Conservation (phyloP, 495 filamentous ascomycete genomes). For the Hypoxylon subgilvum region DNA sequence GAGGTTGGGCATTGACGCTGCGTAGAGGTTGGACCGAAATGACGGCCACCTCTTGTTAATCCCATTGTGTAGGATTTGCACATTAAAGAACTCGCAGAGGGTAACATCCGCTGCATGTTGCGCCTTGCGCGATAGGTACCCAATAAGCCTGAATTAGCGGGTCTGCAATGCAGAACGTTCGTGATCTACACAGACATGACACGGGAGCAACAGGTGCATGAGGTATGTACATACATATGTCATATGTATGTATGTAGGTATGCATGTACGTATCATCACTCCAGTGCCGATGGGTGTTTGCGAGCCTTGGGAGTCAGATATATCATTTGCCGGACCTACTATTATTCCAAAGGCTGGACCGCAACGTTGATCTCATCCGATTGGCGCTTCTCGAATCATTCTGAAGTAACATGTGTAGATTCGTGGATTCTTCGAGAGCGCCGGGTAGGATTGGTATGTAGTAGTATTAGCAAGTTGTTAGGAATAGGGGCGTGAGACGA, state of each 20-base stretch:
- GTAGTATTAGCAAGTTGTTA: too few relatives aligned
- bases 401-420: constrained; percentile 3
- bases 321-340: constrained; percentile 29
- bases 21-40: constrained; percentile 28
- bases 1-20: constrained; percentile 21
- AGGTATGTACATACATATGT: too few relatives aligned
- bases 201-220: too few relatives aligned
- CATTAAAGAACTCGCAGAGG: constrained; percentile 23
- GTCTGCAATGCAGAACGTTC: constrained; percentile 27
- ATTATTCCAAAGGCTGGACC: constrained; percentile 18
- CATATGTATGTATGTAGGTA: constrained; percentile 34
- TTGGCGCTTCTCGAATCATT: constrained; percentile 37
- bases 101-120: constrained; percentile 37
- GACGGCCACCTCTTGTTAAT: constrained; percentile 10
- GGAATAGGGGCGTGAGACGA: not conserved
- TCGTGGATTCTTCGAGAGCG: not conserved
- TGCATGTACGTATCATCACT: constrained; percentile 33
- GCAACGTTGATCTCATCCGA: constrained; percentile 32
- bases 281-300: constrained; percentile 14
- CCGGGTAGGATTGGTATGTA: not conserved
- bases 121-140: constrained; percentile 25
- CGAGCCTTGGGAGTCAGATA: constrained; percentile 12
- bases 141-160: constrained; percentile 28
- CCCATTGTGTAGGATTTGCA: constrained; percentile 26
- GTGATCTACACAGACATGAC: constrained; percentile 38